A percentile compares a stretch with the other conserved stretches of the same genome.
These are phyloP conservation scores for Salicornia ramosissima DNA, from an alignment of 148 eudicot species.

Conservation along the genomic window DNA sequence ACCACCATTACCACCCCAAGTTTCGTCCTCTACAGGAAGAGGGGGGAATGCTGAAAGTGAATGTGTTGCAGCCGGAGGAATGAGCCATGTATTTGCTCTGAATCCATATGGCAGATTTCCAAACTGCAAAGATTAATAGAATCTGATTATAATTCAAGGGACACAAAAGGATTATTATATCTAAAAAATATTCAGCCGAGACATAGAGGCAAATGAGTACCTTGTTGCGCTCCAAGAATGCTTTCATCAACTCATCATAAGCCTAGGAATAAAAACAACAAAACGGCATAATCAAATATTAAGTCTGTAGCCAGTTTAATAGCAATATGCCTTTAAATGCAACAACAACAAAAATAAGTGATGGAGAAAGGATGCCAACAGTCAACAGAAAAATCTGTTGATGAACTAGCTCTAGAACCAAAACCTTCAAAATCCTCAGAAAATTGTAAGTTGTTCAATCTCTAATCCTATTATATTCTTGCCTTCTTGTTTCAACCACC, in stretches of 20 bases:
- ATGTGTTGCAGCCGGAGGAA: constrained; percentile 81
- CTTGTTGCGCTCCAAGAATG: constrained; percentile 93
- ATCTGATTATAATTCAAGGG: constrained; percentile 10
- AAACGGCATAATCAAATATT: constrained; percentile 1
- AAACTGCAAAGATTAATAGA: constrained; percentile 50
- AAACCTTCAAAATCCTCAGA: not conserved
- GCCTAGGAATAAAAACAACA: constrained; percentile 47
- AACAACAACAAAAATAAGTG: not conserved
- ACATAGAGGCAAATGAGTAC: constrained; percentile 33
- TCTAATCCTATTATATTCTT: not conserved
- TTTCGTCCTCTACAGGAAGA: constrained; percentile 85
- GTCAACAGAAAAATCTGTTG: not conserved
- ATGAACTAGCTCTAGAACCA: not conserved
- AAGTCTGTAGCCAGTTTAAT: not conserved
- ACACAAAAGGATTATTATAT: not conserved
- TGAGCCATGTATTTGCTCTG: constrained; percentile 99
- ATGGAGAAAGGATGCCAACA: not conserved
- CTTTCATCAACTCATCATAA: constrained; percentile 89
- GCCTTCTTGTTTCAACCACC: too few species aligned
- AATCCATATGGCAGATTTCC: constrained; percentile 98
- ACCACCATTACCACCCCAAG: constrained; percentile 98
- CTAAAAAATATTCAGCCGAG: not conserved
- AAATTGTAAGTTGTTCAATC: constrained; percentile 4
- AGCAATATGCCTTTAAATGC: not conserved
- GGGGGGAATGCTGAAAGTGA: constrained; percentile 64